phyloP scores from a whole-genome alignment of 495 filamentous ascomycete species.

The Lasiosphaeriaceae sp. region DNA sequence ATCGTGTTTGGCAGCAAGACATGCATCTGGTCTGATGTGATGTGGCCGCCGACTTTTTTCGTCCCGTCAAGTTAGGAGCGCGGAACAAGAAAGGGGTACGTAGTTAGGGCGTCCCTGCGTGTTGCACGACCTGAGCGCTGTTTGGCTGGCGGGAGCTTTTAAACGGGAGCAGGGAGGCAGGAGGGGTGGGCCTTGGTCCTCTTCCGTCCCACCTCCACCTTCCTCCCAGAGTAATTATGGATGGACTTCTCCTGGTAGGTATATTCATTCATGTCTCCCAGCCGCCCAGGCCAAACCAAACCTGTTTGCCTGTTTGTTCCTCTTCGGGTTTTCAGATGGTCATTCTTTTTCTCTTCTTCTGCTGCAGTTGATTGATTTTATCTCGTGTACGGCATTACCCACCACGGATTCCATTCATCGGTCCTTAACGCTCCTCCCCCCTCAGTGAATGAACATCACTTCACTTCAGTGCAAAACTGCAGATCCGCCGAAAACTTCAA shows the following conservation, averaged over 20 bases:
- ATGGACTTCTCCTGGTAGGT: too few relatives aligned
- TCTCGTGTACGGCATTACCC: too few relatives aligned
- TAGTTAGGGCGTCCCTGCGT: not conserved
- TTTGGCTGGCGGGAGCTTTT: slow-evolving; percentile 1
- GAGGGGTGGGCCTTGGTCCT: not conserved
- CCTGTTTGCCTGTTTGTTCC: not conserved
- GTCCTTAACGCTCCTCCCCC: too few relatives aligned
- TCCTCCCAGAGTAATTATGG: too few relatives aligned
- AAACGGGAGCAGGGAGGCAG: slow-evolving; percentile 1
- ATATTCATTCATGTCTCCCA: not conserved
- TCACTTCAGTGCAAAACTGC: not conserved
- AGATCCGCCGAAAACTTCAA: not conserved
- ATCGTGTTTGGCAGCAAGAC: slow-evolving; percentile 11
- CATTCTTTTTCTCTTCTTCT: not conserved
- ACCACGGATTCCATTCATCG: not conserved
- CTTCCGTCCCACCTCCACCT: not conserved
- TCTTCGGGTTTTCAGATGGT: not conserved
- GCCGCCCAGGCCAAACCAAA: not conserved
- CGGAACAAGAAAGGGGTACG: slow-evolving; percentile 4
- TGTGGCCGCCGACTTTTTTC: too few relatives aligned
- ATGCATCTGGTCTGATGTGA: slow-evolving; percentile 1
- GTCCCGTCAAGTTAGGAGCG: not conserved
- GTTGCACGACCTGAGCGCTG: not conserved
- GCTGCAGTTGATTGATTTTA: not conserved
- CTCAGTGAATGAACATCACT: not conserved